Conservation (phyloP, 495 filamentous ascomycete genomes). For the Glarea lozoyensis region DNA sequence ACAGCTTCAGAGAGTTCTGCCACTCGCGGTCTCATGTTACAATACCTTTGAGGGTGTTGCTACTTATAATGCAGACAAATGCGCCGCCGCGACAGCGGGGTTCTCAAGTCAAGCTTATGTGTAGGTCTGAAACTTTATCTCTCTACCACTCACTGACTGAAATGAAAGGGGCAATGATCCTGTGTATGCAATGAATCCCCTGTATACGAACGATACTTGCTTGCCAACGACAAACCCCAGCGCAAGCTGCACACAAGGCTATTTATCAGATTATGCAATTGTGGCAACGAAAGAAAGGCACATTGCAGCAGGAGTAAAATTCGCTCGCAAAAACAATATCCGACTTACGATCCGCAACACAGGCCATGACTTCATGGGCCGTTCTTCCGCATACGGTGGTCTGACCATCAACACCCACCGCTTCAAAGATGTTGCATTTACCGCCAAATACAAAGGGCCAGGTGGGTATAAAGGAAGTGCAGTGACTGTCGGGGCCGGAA, state of each 20-base stretch:
- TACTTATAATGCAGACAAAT: background rate
- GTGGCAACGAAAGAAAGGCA: background rate
- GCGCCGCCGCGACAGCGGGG: background rate
- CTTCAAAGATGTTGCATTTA: constrained; percentile 35
- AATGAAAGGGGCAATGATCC: background rate
- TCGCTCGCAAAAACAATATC: constrained; percentile 33
- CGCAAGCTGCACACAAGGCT: background rate
- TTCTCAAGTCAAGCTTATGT: background rate
- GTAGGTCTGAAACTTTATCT: too few species aligned
- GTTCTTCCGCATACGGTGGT: constrained; percentile 40
- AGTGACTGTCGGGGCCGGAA: constrained; percentile 40
- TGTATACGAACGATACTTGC: constrained; percentile 1
- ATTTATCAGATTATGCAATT: background rate
- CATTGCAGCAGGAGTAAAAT: constrained; percentile 18
- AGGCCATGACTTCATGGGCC: constrained; percentile 36
- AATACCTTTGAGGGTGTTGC: background rate
- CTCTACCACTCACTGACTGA: background rate
- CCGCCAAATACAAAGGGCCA: constrained; percentile 22
- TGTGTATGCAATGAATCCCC: background rate
- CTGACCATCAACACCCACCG: constrained; percentile 41
- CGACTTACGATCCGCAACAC: constrained; percentile 32
- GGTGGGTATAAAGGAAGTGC: constrained; percentile 29
- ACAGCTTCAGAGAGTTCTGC: constrained; percentile 7
- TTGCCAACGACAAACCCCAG: background rate
- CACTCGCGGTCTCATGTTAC: constrained; percentile 7